These are phyloP conservation scores for Datura wrightii DNA, from an alignment of 257 asterid species.

Conservation along the genomic window DNA sequence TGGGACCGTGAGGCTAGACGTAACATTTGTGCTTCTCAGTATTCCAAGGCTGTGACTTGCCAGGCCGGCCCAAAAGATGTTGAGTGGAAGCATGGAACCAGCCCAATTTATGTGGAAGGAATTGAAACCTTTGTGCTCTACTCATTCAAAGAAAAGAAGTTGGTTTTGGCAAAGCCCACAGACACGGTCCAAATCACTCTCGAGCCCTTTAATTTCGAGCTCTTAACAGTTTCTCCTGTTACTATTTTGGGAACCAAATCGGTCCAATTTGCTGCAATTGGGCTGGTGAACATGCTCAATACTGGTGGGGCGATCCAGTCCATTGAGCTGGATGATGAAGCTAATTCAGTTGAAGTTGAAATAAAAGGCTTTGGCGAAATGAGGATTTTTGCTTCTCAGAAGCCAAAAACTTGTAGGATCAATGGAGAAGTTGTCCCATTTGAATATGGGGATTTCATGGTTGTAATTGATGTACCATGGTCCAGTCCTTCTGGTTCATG, in stretches of 20 bases:
- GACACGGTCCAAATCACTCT: slow-evolving; percentile 53
- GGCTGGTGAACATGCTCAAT: slow-evolving; percentile 73
- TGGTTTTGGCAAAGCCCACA: slow-evolving; percentile 52
- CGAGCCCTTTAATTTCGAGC: slow-evolving; percentile 71
- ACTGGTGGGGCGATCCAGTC: slow-evolving; percentile 71
- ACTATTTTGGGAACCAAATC: slow-evolving; percentile 32
- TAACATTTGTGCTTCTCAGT: slow-evolving; percentile 72
- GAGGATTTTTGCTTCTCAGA: slow-evolving; percentile 68
- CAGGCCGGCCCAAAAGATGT: slow-evolving; percentile 63
- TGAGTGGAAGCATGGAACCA: slow-evolving; percentile 66
- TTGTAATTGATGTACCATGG: slow-evolving; percentile 65
- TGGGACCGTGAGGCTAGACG: slow-evolving; percentile 80
- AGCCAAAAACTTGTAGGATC: slow-evolving; percentile 54
- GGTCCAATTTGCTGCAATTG: slow-evolving; percentile 66
- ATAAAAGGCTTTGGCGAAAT: slow-evolving; percentile 79
- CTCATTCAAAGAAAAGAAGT: slow-evolving; percentile 52
- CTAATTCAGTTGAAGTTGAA: slow-evolving; percentile 48
- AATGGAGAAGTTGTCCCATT: slow-evolving; percentile 53
- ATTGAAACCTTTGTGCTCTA: slow-evolving; percentile 56
- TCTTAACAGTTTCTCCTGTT: slow-evolving; percentile 62
- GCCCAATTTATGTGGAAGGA: slow-evolving; percentile 52
- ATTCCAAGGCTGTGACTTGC: slow-evolving; percentile 64
- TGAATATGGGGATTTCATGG: slow-evolving; percentile 57
- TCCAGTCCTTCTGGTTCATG: slow-evolving; percentile 54
- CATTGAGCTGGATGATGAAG: slow-evolving; percentile 39